Conservation (phyloP, 208 protist genomes). For the Trichomonas gallinae region DNA sequence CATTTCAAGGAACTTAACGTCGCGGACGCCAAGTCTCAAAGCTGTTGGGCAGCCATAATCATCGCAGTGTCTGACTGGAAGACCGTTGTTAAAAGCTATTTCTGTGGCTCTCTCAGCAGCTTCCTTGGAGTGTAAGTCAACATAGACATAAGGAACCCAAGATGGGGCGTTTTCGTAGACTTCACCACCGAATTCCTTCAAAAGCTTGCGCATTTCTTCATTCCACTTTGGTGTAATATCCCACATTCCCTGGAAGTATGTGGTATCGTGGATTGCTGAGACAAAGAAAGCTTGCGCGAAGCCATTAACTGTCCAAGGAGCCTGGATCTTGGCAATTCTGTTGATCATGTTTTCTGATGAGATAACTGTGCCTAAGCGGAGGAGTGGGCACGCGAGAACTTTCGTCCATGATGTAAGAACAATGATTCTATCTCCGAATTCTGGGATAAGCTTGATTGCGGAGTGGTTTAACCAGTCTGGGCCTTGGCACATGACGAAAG, state of each 20-base stretch:
- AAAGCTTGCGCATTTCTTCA: not conserved
- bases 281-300: too few relatives aligned
- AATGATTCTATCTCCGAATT: too few relatives aligned
- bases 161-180: not conserved
- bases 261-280: not conserved
- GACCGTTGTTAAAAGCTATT: not conserved
- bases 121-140: not conserved
- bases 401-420: not conserved
- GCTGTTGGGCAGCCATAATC: not conserved
- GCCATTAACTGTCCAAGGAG: too few relatives aligned
- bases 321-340: too few relatives aligned
- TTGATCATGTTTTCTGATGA: too few relatives aligned
- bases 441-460: too few relatives aligned
- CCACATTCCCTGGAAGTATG: not conserved
- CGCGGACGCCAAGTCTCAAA: not conserved
- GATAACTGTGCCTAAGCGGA: too few relatives aligned
- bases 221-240: not conserved
- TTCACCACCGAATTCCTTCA: not conserved
- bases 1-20: not conserved
- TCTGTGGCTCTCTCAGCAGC: not conserved
- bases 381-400: not conserved
- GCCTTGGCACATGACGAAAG: not conserved
- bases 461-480: not conserved
- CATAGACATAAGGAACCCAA: not conserved
- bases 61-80: not conserved